phyloP scores from a whole-genome alignment of 2,329 filamentous ascomycete species.

The Cladosporium sp. region DNA sequence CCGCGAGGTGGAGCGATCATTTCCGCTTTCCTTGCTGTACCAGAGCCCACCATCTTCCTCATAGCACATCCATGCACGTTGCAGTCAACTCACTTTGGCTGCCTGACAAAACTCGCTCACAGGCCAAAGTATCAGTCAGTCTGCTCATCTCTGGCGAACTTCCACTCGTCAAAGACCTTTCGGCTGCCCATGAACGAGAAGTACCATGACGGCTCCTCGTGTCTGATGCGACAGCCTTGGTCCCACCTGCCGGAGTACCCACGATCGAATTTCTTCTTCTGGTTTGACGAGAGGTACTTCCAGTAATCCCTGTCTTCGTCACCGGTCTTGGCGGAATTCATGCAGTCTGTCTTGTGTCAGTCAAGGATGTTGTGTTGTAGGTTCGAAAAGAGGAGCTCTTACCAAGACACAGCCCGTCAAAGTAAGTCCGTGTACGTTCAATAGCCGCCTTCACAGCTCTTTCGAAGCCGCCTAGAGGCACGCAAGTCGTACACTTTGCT shows the following conservation, averaged over 20 bases:
- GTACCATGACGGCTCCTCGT: slow-evolving; percentile 38
- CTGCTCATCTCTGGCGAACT: neutral
- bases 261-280: too few species aligned
- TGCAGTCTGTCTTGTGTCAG: neutral
- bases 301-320: slow-evolving; percentile 23
- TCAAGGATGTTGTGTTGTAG: too few species aligned
- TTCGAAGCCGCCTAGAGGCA: neutral
- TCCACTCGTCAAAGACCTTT: slow-evolving; percentile 4
- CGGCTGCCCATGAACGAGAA: slow-evolving; percentile 32
- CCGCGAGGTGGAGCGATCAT: neutral
- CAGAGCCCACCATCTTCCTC: neutral
- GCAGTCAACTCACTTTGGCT: neutral
- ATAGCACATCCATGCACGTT: neutral
- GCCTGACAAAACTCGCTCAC: neutral
- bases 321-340: neutral
- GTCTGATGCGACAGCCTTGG: slow-evolving; percentile 31
- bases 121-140: neutral
- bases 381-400: neutral
- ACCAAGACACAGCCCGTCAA: slow-evolving; percentile 38
- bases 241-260: slow-evolving; percentile 28
- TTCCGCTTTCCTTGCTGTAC: neutral
- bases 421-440: slow-evolving; percentile 21
- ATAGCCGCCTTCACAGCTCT: neutral
- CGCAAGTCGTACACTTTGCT: neutral
- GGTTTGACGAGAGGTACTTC: slow-evolving; percentile 23